A percentile compares a stretch with the other conserved stretches of the same genome.
Evolutionary conservation across 2,329 filamentous ascomycete genomes (phyloP).

Genomic region (Elsinoe batatas): DNA sequence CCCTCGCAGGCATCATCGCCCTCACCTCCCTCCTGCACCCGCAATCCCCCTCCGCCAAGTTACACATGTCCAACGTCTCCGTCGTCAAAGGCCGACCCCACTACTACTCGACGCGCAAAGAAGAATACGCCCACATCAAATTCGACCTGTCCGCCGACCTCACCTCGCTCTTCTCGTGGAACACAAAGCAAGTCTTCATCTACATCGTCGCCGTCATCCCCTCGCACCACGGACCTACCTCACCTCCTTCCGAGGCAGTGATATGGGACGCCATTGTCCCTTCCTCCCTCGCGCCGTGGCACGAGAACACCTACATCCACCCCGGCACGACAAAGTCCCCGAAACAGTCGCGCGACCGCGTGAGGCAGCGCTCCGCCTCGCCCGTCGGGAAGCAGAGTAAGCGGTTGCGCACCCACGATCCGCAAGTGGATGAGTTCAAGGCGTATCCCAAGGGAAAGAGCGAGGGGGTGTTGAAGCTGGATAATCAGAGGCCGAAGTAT

Average conservation of each 20-base stretch:
- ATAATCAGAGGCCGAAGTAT: constrained; percentile 88
- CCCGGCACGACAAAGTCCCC: constrained; percentile 41
- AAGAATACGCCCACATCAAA: constrained; percentile 90
- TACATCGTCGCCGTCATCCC: constrained; percentile 77
- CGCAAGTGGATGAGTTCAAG: constrained; percentile 16
- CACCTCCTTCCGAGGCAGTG: constrained; percentile 53
- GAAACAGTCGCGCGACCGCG: constrained; percentile 29
- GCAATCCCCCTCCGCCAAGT: constrained; percentile 54
- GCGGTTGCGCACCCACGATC: constrained; percentile 16
- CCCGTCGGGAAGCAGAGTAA: constrained; percentile 17
- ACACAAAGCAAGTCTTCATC: constrained; percentile 96
- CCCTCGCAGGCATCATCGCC: constrained; percentile 69
- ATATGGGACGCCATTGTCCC: constrained; percentile 97
- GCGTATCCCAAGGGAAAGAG: constrained; percentile 23
- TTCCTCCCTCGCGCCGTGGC: constrained; percentile 49
- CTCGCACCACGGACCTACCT: constrained; percentile 28
- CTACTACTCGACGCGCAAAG: constrained; percentile 85
- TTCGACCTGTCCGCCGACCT: constrained; percentile 76
- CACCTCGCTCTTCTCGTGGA: constrained; percentile 92
- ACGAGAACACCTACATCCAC: constrained; percentile 43
- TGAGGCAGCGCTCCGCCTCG: constrained; percentile 25
- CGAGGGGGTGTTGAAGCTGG: constrained; percentile 64
- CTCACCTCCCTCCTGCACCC: constrained; percentile 63
- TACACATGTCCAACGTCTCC: constrained; percentile 67
- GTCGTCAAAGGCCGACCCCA: constrained; percentile 92